Conservation (phyloP, 2,329 filamentous ascomycete genomes). For the Aureobasidium zeae region DNA sequence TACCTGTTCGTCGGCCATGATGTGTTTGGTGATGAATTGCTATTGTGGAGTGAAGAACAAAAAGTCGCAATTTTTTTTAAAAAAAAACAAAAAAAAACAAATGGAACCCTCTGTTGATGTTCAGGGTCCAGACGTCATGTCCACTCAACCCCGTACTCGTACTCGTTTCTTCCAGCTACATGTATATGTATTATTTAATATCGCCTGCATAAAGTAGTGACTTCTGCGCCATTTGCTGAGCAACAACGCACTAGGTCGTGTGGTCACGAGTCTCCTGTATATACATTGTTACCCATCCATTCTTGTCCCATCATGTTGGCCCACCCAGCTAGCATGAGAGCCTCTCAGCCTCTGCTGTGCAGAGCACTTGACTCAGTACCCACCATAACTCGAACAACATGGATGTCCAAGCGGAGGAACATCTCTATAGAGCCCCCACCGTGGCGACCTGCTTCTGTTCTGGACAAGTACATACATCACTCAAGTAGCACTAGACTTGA, state of each 20-base stretch:
- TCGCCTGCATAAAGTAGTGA: slow-evolving; percentile 1
- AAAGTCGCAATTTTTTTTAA: neutral
- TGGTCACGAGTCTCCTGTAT: slow-evolving; percentile 1
- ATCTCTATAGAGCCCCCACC: slow-evolving; percentile 35
- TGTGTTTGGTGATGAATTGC: neutral
- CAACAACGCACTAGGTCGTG: neutral
- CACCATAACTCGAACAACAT: slow-evolving; percentile 9
- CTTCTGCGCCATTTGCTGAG: neutral
- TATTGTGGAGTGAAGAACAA: neutral
- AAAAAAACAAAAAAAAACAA: neutral
- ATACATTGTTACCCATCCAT: neutral
- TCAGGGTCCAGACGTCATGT: slow-evolving; percentile 15
- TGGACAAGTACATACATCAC: slow-evolving; percentile 47
- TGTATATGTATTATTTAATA: too few species aligned
- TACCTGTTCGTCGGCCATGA: slow-evolving; percentile 12
- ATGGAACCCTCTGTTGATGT: neutral
- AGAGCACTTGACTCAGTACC: slow-evolving; percentile 4
- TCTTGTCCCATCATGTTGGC: neutral
- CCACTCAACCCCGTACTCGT: neutral
- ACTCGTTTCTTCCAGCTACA: neutral
- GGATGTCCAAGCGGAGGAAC: slow-evolving; percentile 5
- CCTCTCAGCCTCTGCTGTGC: slow-evolving; percentile 7
- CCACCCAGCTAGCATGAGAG: slow-evolving; percentile 7
- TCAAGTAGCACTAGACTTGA: too few species aligned
- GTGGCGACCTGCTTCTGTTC: slow-evolving; percentile 49